Evolutionary conservation across 2,329 filamentous ascomycete species (phyloP).

Genomic region (Aspergillus candidus): DNA sequence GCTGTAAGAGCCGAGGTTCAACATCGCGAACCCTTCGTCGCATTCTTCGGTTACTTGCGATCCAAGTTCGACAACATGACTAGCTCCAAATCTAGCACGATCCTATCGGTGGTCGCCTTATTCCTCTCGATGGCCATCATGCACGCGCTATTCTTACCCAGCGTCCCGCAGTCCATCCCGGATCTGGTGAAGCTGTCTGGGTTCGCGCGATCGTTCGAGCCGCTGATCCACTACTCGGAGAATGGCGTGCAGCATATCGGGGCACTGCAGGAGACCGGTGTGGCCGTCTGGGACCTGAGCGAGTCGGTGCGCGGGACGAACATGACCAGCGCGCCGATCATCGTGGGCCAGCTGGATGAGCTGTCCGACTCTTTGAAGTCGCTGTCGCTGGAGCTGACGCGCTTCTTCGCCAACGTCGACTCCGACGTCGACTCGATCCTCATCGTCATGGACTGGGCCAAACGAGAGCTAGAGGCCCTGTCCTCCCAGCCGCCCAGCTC

Average conservation of each 20-base stretch:
- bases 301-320: conserved; percentile 85
- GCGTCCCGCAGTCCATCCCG: conserved; percentile 60
- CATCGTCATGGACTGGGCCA: conserved; percentile 94
- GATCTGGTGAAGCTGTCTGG: conserved; percentile 88
- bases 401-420: conserved; percentile 90
- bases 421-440: conserved; percentile 89
- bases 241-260: conserved; percentile 79
- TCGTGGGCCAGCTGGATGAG: conserved; percentile 78
- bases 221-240: conserved; percentile 90
- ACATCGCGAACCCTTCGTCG: conserved; percentile 78
- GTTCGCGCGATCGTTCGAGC: conserved; percentile 86
- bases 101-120: conserved; percentile 56
- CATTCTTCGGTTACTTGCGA: conserved; percentile 59
- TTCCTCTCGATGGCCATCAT: conserved; percentile 61
- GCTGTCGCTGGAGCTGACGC: conserved; percentile 76
- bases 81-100: conserved; percentile 62
- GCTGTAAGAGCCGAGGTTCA: conserved; percentile 81
- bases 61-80: conserved; percentile 56
- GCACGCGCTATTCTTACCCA: conserved; percentile 63
- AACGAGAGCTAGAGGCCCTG: conserved; percentile 70
- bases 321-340: conserved; percentile 81
- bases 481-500: conserved; percentile 56
- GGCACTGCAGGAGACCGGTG: conserved; percentile 82
- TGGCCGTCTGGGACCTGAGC: conserved; percentile 90
- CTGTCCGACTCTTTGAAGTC: conserved; percentile 80